These are phyloP conservation scores for Casuarina equisetifolia DNA, from an alignment of 306 rosid genomes.

Conservation along the genomic window DNA sequence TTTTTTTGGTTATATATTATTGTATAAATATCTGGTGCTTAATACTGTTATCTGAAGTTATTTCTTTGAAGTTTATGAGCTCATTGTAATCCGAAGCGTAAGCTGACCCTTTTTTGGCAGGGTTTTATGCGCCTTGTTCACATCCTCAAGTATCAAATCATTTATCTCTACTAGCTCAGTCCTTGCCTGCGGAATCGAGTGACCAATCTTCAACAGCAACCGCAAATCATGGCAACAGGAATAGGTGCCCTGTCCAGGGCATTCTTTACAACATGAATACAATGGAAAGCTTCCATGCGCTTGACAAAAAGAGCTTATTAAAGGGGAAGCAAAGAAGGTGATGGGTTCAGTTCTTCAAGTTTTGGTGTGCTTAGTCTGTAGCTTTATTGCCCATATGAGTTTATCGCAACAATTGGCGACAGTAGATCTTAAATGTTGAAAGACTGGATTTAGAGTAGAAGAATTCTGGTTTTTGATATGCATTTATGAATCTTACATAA, in stretches of 20 bases:
- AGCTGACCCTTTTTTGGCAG: constrained; percentile 37
- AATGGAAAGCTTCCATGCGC: constrained; percentile 69
- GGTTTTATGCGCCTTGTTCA: constrained; percentile 91
- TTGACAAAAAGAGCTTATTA: constrained; percentile 61
- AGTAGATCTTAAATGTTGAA: background rate
- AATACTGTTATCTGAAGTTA: background rate
- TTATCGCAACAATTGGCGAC: background rate
- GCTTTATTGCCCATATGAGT: background rate
- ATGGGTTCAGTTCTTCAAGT: background rate
- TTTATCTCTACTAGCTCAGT: constrained; percentile 74
- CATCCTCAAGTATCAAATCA: constrained; percentile 81
- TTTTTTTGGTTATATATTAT: background rate
- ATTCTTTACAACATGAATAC: constrained; percentile 83
- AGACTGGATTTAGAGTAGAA: background rate
- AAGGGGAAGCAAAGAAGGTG: constrained; percentile 81
- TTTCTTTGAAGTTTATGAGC: constrained; percentile 4
- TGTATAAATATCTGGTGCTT: background rate
- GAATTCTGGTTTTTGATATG: background rate
- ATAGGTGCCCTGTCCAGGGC: constrained; percentile 75
- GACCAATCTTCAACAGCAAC: constrained; percentile 42
- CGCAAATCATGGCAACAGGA: constrained; percentile 65
- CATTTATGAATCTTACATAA: constrained; percentile 21
- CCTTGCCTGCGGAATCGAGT: constrained; percentile 66
- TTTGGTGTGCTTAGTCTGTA: background rate
- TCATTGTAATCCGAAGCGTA: constrained; percentile 18